Percentiles rank a stretch among this genome's conserved stretches.
These are phyloP conservation scores for Paraconiothyrium sp. DNA, from an alignment of 2,329 filamentous ascomycete species.

Conservation along the genomic window DNA sequence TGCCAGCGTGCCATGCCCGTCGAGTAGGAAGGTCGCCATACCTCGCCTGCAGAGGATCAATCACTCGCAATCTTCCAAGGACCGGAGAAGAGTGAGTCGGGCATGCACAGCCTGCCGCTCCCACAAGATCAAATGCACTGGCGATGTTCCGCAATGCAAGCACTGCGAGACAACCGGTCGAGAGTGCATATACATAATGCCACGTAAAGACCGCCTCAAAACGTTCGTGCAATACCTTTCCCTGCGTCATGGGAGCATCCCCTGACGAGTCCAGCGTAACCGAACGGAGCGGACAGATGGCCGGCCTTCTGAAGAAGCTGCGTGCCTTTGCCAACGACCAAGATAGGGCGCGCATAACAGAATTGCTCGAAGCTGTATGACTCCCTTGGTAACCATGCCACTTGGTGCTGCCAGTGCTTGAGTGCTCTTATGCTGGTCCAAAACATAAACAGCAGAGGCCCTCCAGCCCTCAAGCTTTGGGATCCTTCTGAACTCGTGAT, in stretches of 20 bases:
- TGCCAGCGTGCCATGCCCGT: slow-evolving; percentile 21
- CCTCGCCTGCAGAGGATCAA: slow-evolving; percentile 38
- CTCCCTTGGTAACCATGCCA: not conserved
- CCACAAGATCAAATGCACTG: slow-evolving; percentile 54
- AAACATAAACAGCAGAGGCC: not conserved
- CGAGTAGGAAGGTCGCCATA: slow-evolving; percentile 39
- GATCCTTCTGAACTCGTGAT: not conserved
- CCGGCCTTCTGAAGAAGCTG: slow-evolving; percentile 31
- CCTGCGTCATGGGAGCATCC: not conserved
- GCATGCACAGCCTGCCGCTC: slow-evolving; percentile 49
- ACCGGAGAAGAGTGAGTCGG: slow-evolving; percentile 37
- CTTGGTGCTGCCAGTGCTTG: not conserved
- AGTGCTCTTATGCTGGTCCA: not conserved
- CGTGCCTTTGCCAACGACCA: slow-evolving; percentile 29
- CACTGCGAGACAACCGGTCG: slow-evolving; percentile 46
- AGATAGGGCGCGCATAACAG: slow-evolving; percentile 32
- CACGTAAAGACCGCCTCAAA: slow-evolving; percentile 50
- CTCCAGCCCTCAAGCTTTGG: not conserved
- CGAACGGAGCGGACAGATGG: slow-evolving; percentile 42
- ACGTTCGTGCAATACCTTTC: slow-evolving; percentile 32
- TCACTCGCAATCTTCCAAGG: slow-evolving; percentile 26
- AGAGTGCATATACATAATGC: slow-evolving; percentile 52
- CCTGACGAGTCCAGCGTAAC: slow-evolving; percentile 38
- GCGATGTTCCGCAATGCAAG: slow-evolving; percentile 47
- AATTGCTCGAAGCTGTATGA: slow-evolving; percentile 36